Evolutionary conservation across 495 filamentous ascomycete genomes (phyloP), one percentile per base, ranked within the genome.

Genomic region (Trichoderma gamsii): DNA sequence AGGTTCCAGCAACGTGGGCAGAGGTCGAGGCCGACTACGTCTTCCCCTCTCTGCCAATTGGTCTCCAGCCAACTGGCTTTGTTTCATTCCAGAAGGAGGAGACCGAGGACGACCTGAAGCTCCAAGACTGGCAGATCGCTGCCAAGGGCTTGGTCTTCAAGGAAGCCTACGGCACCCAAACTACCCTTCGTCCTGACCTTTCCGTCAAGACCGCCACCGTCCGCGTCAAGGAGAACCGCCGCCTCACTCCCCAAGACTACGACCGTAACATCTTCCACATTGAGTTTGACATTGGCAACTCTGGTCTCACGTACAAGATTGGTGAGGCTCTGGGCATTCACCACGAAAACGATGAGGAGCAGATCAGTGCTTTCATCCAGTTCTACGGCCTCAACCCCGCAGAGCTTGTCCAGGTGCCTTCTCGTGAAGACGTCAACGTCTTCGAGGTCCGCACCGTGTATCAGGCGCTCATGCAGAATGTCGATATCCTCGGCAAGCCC

Each of bases 241-340:
- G 95, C 59, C 85, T 99, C 61, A 99, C 95, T 0, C 95, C 95
- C 23, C 72, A 77, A 61, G 89, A 89, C 13, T 99, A 99, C 77
- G 94, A 97, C 76, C 91, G 95, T 41, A 98, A 99, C 82, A 97
- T 99, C 78, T 99, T 99, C 89, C 95, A 99, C 81, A 98, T 99
- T 71, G 95, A 99, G 78, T 99, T 99, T 74, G 95, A 97, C 76
- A 86, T 98, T 23, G 93, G 92, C 64, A 80, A 88, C 72, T 95
- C 93, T 44, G 93, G 92, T 59, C 87, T 99, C 68, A 95, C 85
- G 27, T 99, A 99, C 77, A 91, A 96, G 71, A 98, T 99, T 75
- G 95, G 95, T 66, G 96, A 99, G 79, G 95, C 95, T n/a, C 89
- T 99, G 12, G 95, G 95, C 71, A 92, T 99, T 68, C 95, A 99